Percentiles rank a stretch among this genome's conserved stretches.
Evolutionary conservation across 2,329 filamentous ascomycete species (phyloP).

Genomic region (Cercospora berteroae): DNA sequence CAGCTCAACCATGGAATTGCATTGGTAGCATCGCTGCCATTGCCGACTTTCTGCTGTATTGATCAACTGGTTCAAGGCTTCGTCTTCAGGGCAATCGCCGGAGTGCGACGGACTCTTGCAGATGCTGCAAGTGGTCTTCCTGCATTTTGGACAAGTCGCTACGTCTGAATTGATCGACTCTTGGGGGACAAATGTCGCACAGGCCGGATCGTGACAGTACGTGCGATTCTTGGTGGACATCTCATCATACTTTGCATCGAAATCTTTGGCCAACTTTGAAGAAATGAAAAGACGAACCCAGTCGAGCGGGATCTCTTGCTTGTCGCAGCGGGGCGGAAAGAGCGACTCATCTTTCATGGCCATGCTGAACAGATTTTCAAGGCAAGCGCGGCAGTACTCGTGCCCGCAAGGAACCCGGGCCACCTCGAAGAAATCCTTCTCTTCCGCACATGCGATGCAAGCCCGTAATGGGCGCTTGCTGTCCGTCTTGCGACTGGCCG

Average conservation of each 20-base stretch:
- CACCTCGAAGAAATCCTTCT: slow-evolving; percentile 33
- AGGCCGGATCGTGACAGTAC: slow-evolving; percentile 51
- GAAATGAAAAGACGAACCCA: slow-evolving; percentile 41
- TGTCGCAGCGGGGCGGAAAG: slow-evolving; percentile 58
- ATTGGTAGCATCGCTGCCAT: slow-evolving; percentile 55
- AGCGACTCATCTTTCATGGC: slow-evolving; percentile 51
- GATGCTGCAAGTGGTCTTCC: slow-evolving; percentile 46
- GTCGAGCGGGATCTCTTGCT: slow-evolving; percentile 42
- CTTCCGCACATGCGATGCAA: slow-evolving; percentile 35
- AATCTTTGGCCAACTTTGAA: slow-evolving; percentile 38
- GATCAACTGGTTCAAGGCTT: slow-evolving; percentile 42
- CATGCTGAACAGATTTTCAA: slow-evolving; percentile 46
- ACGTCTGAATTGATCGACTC: slow-evolving; percentile 35
- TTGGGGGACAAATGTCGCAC: slow-evolving; percentile 50
- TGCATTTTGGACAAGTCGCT: slow-evolving; percentile 48
- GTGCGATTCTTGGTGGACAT: slow-evolving; percentile 48
- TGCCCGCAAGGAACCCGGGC: slow-evolving; percentile 41
- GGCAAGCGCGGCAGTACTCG: slow-evolving; percentile 53
- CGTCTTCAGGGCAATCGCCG: slow-evolving; percentile 52
- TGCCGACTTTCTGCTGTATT: slow-evolving; percentile 43
- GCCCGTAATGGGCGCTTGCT: slow-evolving; percentile 5
- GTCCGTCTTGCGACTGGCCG: slow-evolving; percentile 16
- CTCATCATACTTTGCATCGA: slow-evolving; percentile 51
- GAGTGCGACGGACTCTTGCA: slow-evolving; percentile 53
- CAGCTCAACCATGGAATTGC: slow-evolving; percentile 51